Conservation (phyloP, 345 rosid genomes). For the Brassica carinata region DNA sequence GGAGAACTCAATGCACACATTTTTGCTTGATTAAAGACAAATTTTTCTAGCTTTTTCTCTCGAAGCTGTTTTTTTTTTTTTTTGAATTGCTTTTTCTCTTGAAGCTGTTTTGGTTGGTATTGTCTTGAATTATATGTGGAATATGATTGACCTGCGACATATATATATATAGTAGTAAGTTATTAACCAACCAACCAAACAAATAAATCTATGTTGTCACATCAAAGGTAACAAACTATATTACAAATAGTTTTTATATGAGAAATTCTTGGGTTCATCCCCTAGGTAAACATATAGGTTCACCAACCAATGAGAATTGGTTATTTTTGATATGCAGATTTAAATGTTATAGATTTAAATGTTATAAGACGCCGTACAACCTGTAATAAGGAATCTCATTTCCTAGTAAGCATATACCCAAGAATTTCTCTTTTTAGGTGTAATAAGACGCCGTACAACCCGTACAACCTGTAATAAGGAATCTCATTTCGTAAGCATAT, state of each 20-base stretch:
- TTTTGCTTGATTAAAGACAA: not conserved
- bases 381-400: too few relatives aligned
- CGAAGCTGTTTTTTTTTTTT: not conserved
- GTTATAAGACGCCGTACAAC: too few relatives aligned
- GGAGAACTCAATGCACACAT: conserved; percentile 39
- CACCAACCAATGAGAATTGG: too few relatives aligned
- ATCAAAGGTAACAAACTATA: not conserved
- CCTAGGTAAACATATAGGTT: too few relatives aligned
- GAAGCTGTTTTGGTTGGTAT: not conserved
- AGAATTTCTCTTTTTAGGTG: not conserved
- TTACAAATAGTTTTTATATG: not conserved
- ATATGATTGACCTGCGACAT: not conserved
- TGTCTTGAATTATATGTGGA: conserved; percentile 7
- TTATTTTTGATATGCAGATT: too few relatives aligned
- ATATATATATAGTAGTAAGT: not conserved
- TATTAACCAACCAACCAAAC: not conserved
- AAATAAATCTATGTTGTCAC: not conserved
- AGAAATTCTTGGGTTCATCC: too few relatives aligned
- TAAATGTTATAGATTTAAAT: too few relatives aligned
- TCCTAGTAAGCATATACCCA: too few relatives aligned
- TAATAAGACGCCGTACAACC: not conserved
- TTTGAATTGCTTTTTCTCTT: too few relatives aligned
- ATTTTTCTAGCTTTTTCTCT: too few relatives aligned
- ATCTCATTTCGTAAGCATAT: not conserved
- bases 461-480: not conserved